These are phyloP conservation scores for Lathyrus sativus DNA, from an alignment of 306 rosid genomes.

Conservation along the genomic window DNA sequence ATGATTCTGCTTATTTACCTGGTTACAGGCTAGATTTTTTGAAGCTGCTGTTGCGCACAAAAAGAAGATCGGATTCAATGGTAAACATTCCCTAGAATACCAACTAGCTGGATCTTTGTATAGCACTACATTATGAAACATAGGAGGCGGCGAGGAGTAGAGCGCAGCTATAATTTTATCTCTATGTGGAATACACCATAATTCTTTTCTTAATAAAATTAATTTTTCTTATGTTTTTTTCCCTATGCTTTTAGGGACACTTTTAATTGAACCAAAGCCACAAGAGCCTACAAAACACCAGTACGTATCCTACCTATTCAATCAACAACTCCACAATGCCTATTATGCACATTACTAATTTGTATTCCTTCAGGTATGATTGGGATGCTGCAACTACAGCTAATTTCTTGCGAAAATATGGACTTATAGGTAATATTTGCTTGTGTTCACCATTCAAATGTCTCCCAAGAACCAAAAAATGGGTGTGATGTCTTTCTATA, in stretches of 20 bases:
- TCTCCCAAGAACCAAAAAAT: slow-evolving; percentile 23
- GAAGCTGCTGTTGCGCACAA: slow-evolving; percentile 85
- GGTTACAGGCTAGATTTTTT: slow-evolving; percentile 78
- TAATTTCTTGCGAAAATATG: slow-evolving; percentile 82
- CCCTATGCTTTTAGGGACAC: slow-evolving; percentile 61
- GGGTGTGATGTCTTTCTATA: slow-evolving; percentile 14
- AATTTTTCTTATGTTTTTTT: slow-evolving; percentile 9
- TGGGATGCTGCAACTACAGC: slow-evolving; percentile 99
- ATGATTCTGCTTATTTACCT: slow-evolving; percentile 28
- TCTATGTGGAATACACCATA: background rate
- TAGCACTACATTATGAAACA: slow-evolving; percentile 16
- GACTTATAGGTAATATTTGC: slow-evolving; percentile 59
- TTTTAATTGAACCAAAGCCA: slow-evolving; percentile 94
- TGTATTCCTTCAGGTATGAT: slow-evolving; percentile 71
- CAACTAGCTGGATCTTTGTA: slow-evolving; percentile 20
- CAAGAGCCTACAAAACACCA: slow-evolving; percentile 99
- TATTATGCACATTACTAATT: slow-evolving; percentile 23
- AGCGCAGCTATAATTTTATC: background rate
- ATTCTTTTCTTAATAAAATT: background rate
- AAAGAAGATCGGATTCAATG: slow-evolving; percentile 94
- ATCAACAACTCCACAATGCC: slow-evolving; percentile 15
- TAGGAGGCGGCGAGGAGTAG: background rate
- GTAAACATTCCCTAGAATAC: slow-evolving; percentile 43
- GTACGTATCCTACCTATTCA: slow-evolving; percentile 46
- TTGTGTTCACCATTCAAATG: slow-evolving; percentile 17